phyloP scores from a whole-genome alignment of 2,329 filamentous ascomycete genomes.

The Pseudodiploospora longispora region DNA sequence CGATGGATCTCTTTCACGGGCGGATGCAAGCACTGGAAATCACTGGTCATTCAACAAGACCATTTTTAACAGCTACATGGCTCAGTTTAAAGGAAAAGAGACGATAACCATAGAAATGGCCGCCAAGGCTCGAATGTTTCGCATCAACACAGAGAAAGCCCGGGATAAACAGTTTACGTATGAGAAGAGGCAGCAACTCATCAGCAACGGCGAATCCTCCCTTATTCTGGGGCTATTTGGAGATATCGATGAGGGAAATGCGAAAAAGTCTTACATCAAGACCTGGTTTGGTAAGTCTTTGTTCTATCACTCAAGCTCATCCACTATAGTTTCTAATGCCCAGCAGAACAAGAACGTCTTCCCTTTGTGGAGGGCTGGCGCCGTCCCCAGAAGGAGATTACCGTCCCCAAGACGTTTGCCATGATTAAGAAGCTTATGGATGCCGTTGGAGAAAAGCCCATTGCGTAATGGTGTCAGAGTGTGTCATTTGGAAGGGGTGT shows the following conservation, averaged over 20 bases:
- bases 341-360: too few relatives aligned
- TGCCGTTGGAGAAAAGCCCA: too few relatives aligned
- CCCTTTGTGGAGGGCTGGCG: too few relatives aligned
- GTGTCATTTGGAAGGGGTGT: too few relatives aligned
- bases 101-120: conserved; percentile 1
- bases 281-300: conserved; percentile 2
- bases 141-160: conserved; percentile 1
- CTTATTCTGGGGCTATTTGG: neutral
- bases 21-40: conserved; percentile 1
- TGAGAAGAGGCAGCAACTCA: neutral
- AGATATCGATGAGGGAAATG: conserved; percentile 2
- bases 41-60: neutral
- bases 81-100: too few relatives aligned
- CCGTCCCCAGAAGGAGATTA: too few relatives aligned
- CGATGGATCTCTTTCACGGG: conserved; percentile 5
- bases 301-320: too few relatives aligned
- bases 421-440: too few relatives aligned
- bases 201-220: conserved; percentile 1
- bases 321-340: too few relatives aligned
- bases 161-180: neutral
- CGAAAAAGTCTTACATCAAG: conserved; percentile 2
- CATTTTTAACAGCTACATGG: neutral
- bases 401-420: too few relatives aligned
- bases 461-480: too few relatives aligned
- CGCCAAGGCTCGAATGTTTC: conserved; percentile 1